Evolutionary conservation across 2,329 filamentous ascomycete genomes (phyloP).

Genomic region (Alternaria novae-zelandiae): DNA sequence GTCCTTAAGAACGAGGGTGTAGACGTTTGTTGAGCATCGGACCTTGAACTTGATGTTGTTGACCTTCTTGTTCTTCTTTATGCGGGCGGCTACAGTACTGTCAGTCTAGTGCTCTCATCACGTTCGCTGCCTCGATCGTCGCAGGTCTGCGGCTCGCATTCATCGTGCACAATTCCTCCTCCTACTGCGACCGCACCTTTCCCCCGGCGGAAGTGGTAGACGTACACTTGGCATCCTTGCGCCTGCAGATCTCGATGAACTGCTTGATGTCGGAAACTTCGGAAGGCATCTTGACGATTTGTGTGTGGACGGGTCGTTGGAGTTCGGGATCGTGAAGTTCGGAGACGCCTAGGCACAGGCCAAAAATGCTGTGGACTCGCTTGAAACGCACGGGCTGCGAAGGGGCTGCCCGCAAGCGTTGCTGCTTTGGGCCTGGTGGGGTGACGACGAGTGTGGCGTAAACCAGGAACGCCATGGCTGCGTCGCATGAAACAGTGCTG

Average conservation of each 20-base stretch:
- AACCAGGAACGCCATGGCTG: conserved; percentile 1
- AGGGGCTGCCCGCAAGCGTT: conserved; percentile 31
- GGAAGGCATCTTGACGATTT: conserved; percentile 85
- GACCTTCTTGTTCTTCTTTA: conserved; percentile 88
- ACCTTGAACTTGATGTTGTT: conserved; percentile 99
- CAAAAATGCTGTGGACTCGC: conserved; percentile 46
- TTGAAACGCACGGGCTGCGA: conserved; percentile 39
- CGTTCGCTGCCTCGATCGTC: not conserved
- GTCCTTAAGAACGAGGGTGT: conserved; percentile 99
- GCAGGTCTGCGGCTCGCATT: not conserved
- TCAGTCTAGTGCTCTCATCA: conserved; percentile 6
- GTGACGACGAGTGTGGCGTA: conserved; percentile 37
- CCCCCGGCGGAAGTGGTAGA: conserved; percentile 43
- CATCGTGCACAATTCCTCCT: conserved; percentile 9
- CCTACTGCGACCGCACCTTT: conserved; percentile 6
- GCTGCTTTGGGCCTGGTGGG: conserved; percentile 25
- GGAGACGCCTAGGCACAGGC: conserved; percentile 1
- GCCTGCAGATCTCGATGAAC: conserved; percentile 99
- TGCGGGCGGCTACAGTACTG: conserved; percentile 53
- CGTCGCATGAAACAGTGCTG: conserved; percentile 16
- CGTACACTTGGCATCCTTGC: conserved; percentile 99
- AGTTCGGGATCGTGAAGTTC: conserved; percentile 32
- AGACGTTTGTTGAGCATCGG: conserved; percentile 93
- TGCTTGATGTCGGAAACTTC: conserved; percentile 99
- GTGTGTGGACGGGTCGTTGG: conserved; percentile 40